Evolutionary conservation across 441 rosid species (phyloP).

Genomic region (Manihot esculenta): DNA sequence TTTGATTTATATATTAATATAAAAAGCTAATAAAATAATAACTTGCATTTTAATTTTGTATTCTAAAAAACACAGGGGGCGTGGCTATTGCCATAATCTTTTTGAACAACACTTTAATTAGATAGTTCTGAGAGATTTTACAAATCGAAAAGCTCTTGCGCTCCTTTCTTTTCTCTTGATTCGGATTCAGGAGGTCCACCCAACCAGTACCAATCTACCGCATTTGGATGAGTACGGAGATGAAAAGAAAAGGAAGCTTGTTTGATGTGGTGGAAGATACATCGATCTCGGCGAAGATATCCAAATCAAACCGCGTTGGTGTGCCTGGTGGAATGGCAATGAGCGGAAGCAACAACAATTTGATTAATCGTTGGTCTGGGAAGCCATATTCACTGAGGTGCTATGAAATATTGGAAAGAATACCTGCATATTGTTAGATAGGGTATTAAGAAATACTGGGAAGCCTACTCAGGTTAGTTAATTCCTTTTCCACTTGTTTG

Average conservation of each 20-base stretch:
- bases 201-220: not conserved
- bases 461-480: conserved; percentile 87
- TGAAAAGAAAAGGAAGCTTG: conserved; percentile 92
- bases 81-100: no score
- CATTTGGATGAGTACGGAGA: conserved; percentile 80
- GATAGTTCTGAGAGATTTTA: no score
- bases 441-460: no score
- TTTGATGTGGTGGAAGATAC: conserved; percentile 90
- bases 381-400: conserved; percentile 73
- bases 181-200: not conserved
- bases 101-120: no score
- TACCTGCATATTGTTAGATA: no score
- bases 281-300: conserved; percentile 43
- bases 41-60: no score
- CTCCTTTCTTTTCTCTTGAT: not conserved
- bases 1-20: no score
- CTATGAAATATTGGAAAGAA: conserved; percentile 80
- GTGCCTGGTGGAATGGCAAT: not conserved
- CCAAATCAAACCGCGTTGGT: conserved; percentile 51
- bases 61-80: no score
- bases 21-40: no score
- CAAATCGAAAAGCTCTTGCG: no score
- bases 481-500: no score
- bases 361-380: conserved; percentile 77
- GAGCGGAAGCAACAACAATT: conserved; percentile 25